These are phyloP conservation scores for Sordaria brevicollis DNA, from an alignment of 495 filamentous ascomycete genomes.

Conservation along the genomic window DNA sequence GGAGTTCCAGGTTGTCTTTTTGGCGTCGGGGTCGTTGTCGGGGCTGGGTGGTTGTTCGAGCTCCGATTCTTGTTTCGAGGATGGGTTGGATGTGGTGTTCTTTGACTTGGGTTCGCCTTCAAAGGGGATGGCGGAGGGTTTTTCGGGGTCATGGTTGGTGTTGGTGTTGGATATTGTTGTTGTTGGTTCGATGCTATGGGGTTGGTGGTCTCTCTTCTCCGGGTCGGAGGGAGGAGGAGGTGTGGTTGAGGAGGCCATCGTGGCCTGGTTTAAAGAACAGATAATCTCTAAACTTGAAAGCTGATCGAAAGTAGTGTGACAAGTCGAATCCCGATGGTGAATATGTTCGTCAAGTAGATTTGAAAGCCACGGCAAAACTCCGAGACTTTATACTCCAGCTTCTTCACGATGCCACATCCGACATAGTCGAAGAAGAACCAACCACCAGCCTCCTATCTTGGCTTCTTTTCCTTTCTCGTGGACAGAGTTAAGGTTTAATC, in stretches of 20 bases:
- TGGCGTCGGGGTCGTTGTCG: neutral
- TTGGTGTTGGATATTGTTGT: neutral
- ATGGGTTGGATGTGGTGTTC: neutral
- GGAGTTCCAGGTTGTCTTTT: constrained; percentile 50
- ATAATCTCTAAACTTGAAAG: too few species aligned
- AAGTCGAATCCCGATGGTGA: neutral
- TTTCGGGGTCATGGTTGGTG: neutral
- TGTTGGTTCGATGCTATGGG: neutral
- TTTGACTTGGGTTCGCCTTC: neutral
- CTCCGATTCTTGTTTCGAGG: neutral
- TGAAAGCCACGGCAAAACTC: neutral
- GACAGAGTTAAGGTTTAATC: neutral
- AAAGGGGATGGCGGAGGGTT: neutral
- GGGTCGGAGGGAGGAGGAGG: neutral
- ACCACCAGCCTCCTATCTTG: neutral
- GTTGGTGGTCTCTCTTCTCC: neutral
- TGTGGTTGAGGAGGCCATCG: neutral
- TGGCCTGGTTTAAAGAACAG: too few species aligned
- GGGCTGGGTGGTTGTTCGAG: neutral
- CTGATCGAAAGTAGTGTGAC: neutral
- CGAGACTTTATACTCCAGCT: neutral
- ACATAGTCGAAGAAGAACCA: neutral
- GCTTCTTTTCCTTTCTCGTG: neutral
- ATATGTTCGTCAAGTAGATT: neutral
- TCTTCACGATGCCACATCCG: neutral